phyloP scores from a whole-genome alignment of 2,329 filamentous ascomycete genomes.

The Ophiostoma quercus region DNA sequence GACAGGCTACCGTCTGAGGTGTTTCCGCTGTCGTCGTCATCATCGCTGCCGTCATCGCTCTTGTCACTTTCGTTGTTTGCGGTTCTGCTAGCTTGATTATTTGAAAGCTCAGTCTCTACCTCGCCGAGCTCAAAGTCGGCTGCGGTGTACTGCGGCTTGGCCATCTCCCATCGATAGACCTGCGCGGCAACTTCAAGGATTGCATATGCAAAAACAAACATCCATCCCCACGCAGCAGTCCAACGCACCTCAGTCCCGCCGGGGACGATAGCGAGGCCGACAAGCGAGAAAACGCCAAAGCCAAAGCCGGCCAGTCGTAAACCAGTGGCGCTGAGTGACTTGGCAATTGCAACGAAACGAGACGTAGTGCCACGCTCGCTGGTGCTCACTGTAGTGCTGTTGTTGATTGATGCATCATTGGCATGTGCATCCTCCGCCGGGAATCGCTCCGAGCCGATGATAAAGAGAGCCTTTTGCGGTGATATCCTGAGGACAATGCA shows the following conservation, averaged over 20 bases:
- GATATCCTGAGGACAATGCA: constrained; percentile 11
- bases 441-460: constrained; percentile 15
- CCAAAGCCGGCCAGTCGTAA: constrained; percentile 5
- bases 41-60: not conserved
- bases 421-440: not conserved
- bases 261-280: constrained; percentile 6
- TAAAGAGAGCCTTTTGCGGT: constrained; percentile 11
- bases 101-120: not conserved
- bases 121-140: constrained; percentile 22
- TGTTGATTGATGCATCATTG: not conserved
- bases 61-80: not conserved
- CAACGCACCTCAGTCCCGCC: constrained; percentile 19
- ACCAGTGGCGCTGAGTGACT: not conserved
- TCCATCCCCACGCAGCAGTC: constrained; percentile 21
- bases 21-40: not conserved
- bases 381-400: not conserved
- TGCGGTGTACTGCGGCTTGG: constrained; percentile 13
- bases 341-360: not conserved
- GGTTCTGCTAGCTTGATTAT: not conserved
- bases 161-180: constrained; percentile 5
- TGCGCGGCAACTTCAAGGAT: constrained; percentile 4
- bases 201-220: constrained; percentile 17
- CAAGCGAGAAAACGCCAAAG: constrained; percentile 1
- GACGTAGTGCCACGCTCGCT: not conserved
- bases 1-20: not conserved